Conservation (phyloP, 1,284 basidiomycete genomes). For the Abortiporus biennis region DNA sequence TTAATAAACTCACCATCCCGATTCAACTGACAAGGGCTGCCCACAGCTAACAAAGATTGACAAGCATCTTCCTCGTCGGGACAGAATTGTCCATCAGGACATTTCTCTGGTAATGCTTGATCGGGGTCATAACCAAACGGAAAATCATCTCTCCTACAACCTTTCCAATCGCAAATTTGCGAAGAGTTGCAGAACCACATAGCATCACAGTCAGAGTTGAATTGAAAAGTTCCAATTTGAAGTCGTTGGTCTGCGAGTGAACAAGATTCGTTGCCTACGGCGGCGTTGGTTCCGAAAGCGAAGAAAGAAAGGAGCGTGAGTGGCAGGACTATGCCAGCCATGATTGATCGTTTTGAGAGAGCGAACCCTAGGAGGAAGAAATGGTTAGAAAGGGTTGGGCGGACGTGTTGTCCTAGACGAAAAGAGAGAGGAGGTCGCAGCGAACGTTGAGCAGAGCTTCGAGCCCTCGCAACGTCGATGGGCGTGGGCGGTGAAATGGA, state of each 20-base stretch:
- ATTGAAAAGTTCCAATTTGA: conserved; percentile 68
- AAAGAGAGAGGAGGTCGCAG: too few relatives aligned
- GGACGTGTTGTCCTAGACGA: too few relatives aligned
- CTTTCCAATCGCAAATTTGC: conserved; percentile 54
- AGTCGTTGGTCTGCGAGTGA: conserved; percentile 54
- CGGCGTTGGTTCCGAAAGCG: conserved; percentile 30
- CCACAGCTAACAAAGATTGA: conserved; percentile 53
- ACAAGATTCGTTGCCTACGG: conserved; percentile 42
- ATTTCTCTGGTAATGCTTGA: conserved; percentile 53
- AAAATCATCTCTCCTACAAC: conserved; percentile 73
- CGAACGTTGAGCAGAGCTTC: too few relatives aligned
- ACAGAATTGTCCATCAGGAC: conserved; percentile 63
- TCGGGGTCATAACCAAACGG: conserved; percentile 57
- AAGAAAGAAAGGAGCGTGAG: conserved; percentile 35
- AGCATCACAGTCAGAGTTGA: conserved; percentile 71
- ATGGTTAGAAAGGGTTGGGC: too few relatives aligned
- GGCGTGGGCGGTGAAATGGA: too few relatives aligned
- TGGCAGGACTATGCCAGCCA: conserved; percentile 29
- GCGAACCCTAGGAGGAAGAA: too few relatives aligned
- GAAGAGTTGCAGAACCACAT: conserved; percentile 58
- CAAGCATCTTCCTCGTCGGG: conserved; percentile 81
- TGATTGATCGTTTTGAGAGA: too few relatives aligned
- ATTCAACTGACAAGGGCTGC: conserved; percentile 76
- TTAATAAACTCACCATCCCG: conserved; percentile 63
- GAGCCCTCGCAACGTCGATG: too few relatives aligned